phyloP scores from a whole-genome alignment of 2,329 filamentous ascomycete species.

The Sporothrix dimorphospora region DNA sequence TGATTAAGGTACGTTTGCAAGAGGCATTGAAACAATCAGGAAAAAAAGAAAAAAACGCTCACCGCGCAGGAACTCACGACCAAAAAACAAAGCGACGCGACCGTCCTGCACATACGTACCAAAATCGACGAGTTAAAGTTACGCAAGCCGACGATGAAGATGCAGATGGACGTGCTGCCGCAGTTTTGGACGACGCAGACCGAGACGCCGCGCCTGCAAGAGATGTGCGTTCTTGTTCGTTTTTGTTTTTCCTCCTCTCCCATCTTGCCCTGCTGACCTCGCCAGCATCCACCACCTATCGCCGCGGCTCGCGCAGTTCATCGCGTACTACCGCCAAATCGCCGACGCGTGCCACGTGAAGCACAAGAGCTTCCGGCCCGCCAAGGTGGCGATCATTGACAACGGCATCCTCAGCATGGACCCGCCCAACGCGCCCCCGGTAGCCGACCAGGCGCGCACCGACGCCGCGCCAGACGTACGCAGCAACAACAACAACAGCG shows the following conservation, averaged over 20 bases:
- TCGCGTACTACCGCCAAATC: constrained; percentile 16
- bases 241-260: background rate
- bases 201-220: constrained; percentile 16
- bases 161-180: background rate
- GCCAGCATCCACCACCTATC: constrained; percentile 18
- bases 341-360: background rate
- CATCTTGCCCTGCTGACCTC: background rate
- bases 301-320: constrained; percentile 24
- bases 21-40: background rate
- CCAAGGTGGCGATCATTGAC: constrained; percentile 31
- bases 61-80: background rate
- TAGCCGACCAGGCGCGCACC: background rate
- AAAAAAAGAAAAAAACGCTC: no score
- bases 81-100: background rate
- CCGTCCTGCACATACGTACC: background rate
- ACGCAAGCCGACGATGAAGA: background rate
- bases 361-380: background rate
- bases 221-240: constrained; percentile 10
- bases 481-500: constrained; percentile 4
- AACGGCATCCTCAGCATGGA: constrained; percentile 28
- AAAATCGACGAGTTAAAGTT: background rate
- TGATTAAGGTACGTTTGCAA: constrained; percentile 16
- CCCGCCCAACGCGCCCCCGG: background rate
- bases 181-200: constrained; percentile 21
- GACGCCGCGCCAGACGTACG: no score